Base-by-base conservation (phyloP, 2,329 filamentous ascomycete species). In the Talaromyces sp. region DNA sequence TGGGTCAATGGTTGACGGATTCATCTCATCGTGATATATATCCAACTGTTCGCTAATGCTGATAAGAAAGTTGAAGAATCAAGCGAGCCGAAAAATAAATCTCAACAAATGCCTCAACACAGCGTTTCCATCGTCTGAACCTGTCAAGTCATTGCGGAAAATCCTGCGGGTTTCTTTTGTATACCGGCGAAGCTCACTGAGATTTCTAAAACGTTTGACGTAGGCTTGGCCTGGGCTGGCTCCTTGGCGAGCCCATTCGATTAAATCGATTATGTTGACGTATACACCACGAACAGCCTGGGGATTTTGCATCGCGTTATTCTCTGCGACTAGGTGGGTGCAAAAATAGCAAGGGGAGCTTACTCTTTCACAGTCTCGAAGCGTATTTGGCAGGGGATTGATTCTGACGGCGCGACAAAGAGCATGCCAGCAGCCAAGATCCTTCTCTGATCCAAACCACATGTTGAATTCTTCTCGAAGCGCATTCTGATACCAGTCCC, bases 381-480 rank as follows among this genome's bases (percentile, higher is more conserved):
- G 55, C 30, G 60, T 62, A 42, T 16, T 62, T 44, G 62, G 59
- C 54, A 63, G 28, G 42, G 62, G 62, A 28, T 36, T 27, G 30
- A 63, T 62, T 42, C 59, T 54, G 16, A 63, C 62, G 42, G 62
- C 62, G 30, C 62, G 55, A 56, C 60, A 63, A 30, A 63, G 60
- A 23, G 62, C 57, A 61, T 63, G 62, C 59, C 62, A 63, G n/a
- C 60, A 53, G 23, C 44, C 31, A 30, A 63, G 42, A 54, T 62
- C 55, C 33, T 63, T 54, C 50, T 63, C 62, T 40, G 58, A 16
- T 28, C 62, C 62, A 63, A 63, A 63, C 54, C 60, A 63, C 30
- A 63, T 60, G 31, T 63, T 62, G 18, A 63, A 63, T 54, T 63
- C 47, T 23, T 63, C 36, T 47, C 53, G 58, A 51, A 63, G 62